Evolutionary conservation across 2,329 filamentous ascomycete species (phyloP).

Genomic region (Colletotrichum sp.): DNA sequence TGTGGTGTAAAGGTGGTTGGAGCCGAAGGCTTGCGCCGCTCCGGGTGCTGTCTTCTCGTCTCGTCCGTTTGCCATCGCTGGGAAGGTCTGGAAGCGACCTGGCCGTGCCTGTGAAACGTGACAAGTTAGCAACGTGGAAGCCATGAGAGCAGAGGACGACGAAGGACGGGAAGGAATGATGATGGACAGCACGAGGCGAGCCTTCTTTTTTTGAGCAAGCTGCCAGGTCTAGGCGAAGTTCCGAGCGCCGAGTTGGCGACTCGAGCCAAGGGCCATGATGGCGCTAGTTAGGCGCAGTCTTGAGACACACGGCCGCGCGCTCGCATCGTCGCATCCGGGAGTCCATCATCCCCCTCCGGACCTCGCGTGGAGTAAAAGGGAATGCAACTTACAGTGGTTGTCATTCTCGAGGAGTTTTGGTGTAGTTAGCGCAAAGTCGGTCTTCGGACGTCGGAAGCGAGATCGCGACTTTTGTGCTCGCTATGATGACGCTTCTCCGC

Average conservation of each 20-base stretch:
- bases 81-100: conserved; percentile 43
- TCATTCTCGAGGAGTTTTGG: conserved; percentile 31
- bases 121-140: conserved; percentile 16
- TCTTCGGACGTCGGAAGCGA: conserved; percentile 12
- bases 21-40: conserved; percentile 41
- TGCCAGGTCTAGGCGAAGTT: conserved; percentile 21
- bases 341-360: conserved; percentile 10
- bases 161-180: background rate
- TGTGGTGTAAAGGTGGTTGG: conserved; percentile 37
- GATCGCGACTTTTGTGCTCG: background rate
- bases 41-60: conserved; percentile 32
- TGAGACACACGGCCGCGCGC: conserved; percentile 38
- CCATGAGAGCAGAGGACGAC: background rate
- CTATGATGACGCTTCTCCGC: background rate
- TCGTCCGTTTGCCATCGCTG: conserved; percentile 33
- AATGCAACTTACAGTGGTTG: conserved; percentile 40
- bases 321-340: conserved; percentile 25
- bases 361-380: conserved; percentile 14
- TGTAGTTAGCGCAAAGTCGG: conserved; percentile 23
- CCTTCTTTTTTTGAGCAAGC: conserved; percentile 9
- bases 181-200: conserved; percentile 7
- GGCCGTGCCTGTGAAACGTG: conserved; percentile 36
- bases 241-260: conserved; percentile 16
- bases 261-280: conserved; percentile 14
- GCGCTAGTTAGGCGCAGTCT: conserved; percentile 37